A percentile compares a stretch with the other conserved stretches of the same genome.
phyloP scores from a whole-genome alignment of 768 basidiomycete genomes.

The Multifurca ochricompacta region DNA sequence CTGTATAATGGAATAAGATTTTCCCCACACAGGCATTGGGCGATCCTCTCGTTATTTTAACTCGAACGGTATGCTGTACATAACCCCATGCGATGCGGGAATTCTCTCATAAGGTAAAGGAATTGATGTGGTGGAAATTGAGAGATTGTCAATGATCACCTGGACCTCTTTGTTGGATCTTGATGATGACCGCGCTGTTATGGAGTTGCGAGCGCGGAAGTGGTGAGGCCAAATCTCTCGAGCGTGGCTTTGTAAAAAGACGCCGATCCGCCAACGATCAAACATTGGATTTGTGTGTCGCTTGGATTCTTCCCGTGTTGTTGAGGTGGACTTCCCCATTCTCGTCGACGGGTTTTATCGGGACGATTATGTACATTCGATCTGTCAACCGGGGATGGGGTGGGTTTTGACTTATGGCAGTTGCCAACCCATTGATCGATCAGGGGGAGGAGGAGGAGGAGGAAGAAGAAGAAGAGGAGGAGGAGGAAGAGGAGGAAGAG shows the following conservation, averaged over 20 bases:
- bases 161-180: too few relatives aligned
- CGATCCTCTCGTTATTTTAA: slow-evolving; percentile 12
- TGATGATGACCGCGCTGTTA: background rate
- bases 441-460: slow-evolving; percentile 1
- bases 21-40: background rate
- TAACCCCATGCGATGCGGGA: background rate
- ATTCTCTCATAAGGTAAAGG: background rate
- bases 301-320: background rate
- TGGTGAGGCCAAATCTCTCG: slow-evolving; percentile 4
- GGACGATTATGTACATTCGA: too few relatives aligned
- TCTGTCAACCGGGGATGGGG: too few relatives aligned
- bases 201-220: background rate
- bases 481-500: too few relatives aligned
- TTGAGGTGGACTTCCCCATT: background rate
- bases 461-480: too few relatives aligned
- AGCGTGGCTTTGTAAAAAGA: background rate
- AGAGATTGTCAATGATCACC: background rate
- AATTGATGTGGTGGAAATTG: background rate
- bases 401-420: slow-evolving; percentile 6
- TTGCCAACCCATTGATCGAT: slow-evolving; percentile 8
- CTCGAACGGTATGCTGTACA: background rate
- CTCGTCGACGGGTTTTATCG: background rate
- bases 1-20: background rate
- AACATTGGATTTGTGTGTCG: background rate
- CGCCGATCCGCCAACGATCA: background rate